phyloP scores from a whole-genome alignment of 1,284 basidiomycete species.

The Trichosporon ovoides region DNA sequence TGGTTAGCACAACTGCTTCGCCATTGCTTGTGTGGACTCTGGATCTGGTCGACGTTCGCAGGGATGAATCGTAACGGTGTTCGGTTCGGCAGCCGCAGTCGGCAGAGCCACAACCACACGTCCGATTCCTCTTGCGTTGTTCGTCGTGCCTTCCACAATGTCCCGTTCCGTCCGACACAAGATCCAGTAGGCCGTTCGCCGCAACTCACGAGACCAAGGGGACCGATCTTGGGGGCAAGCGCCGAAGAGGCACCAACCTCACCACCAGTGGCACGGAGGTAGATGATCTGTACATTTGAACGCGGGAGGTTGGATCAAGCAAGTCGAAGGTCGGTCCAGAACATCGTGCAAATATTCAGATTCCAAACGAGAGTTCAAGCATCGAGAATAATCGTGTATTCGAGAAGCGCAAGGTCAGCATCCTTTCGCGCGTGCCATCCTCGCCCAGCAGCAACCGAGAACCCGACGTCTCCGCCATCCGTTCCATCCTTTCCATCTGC shows the following conservation, averaged over 20 bases:
- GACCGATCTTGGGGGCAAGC: conserved; percentile 99
- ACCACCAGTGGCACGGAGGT: conserved; percentile 98
- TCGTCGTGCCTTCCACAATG: too few relatives aligned
- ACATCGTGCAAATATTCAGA: not conserved
- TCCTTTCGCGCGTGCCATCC: not conserved
- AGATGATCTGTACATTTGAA: conserved; percentile 67
- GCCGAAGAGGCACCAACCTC: conserved; percentile 99
- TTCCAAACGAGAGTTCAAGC: not conserved
- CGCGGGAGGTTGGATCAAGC: not conserved
- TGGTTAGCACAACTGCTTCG: not conserved
- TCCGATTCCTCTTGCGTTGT: too few relatives aligned
- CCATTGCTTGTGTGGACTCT: not conserved
- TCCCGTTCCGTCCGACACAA: too few relatives aligned
- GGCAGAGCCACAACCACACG: too few relatives aligned
- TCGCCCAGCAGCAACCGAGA: not conserved
- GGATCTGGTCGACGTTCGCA: not conserved
- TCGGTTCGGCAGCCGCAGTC: too few relatives aligned
- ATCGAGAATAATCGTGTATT: not conserved
- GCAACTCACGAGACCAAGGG: conserved; percentile 88
- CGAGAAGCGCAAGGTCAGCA: conserved; percentile 12
- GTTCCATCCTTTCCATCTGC: not conserved
- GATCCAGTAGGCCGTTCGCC: not conserved
- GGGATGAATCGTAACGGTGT: too few relatives aligned
- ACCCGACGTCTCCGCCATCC: not conserved
- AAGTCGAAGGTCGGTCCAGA: not conserved